Conservation (phyloP, 495 filamentous ascomycete species). For the Aspergillus sclerotioniger region DNA sequence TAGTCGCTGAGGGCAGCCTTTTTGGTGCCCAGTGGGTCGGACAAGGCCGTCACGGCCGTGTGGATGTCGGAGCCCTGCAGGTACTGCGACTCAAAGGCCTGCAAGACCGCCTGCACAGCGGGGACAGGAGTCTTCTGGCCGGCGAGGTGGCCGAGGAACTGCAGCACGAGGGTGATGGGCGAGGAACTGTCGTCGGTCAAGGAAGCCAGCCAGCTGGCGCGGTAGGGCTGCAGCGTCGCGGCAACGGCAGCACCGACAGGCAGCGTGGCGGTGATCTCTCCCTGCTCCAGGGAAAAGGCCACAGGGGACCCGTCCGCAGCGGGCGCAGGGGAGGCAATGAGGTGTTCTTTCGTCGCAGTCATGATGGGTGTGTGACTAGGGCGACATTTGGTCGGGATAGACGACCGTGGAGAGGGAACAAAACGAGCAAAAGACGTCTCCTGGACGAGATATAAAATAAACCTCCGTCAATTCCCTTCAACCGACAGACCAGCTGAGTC, state of each 20-base stretch:
- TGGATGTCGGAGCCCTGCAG: not conserved
- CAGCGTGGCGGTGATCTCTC: not conserved
- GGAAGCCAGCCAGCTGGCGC: not conserved
- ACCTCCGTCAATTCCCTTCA: not conserved
- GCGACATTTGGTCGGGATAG: not conserved
- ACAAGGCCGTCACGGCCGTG: not conserved
- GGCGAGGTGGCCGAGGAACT: not conserved
- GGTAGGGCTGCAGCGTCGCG: not conserved
- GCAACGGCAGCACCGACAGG: not conserved
- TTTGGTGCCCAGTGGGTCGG: not conserved
- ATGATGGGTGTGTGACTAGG: not conserved
- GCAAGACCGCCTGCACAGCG: not conserved
- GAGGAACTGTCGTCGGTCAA: not conserved
- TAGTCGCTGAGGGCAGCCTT: not conserved
- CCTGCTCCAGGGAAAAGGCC: not conserved
- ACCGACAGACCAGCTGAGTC: too few species aligned
- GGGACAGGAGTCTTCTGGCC: not conserved
- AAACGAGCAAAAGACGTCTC: not conserved
- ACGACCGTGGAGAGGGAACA: not conserved
- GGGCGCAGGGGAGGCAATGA: not conserved
- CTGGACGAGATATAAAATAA: not conserved
- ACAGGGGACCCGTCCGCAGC: not conserved
- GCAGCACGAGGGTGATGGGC: not conserved
- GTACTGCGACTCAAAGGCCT: not conserved
- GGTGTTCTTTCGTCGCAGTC: not conserved